phyloP scores from a whole-genome alignment of 352 stramenopile genomes.

The Globisporangium heterothallicum region DNA sequence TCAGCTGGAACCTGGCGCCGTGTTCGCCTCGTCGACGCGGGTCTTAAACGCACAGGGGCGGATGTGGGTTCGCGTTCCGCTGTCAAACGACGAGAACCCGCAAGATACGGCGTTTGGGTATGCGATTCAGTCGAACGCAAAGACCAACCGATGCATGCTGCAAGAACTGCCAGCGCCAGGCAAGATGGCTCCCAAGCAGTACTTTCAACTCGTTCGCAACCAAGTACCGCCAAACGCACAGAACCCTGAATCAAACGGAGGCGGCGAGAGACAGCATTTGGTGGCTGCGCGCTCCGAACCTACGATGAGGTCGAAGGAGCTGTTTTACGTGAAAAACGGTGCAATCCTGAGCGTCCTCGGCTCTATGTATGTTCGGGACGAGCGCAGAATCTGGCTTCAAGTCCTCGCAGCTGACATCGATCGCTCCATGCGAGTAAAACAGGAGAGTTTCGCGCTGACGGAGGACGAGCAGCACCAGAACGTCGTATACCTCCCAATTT shows the following conservation, averaged over 20 bases:
- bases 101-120: conserved; percentile 54
- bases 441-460: conserved; percentile 24
- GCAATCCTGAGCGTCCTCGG: conserved; percentile 47
- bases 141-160: conserved; percentile 73
- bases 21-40: conserved; percentile 45
- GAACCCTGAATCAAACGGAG: conserved; percentile 9
- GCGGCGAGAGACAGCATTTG: not conserved
- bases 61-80: conserved; percentile 62
- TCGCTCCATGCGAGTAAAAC: conserved; percentile 28
- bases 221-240: conserved; percentile 5
- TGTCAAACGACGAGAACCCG: conserved; percentile 27
- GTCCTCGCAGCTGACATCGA: conserved; percentile 53
- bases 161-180: conserved; percentile 54
- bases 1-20: conserved; percentile 39
- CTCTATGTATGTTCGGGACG: conserved; percentile 39
- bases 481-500: conserved; percentile 57
- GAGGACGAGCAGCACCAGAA: conserved; percentile 38
- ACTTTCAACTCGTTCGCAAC: conserved; percentile 36
- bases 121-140: conserved; percentile 70
- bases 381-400: conserved; percentile 60
- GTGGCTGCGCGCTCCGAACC: conserved; percentile 34
- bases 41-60: conserved; percentile 48
- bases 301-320: conserved; percentile 28
- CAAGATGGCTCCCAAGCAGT: conserved; percentile 54
- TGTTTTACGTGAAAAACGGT: conserved; percentile 50